Percentiles rank a stretch among this genome's conserved stretches.
Evolutionary conservation across 257 asterid genomes (phyloP).

Genomic region (Solanum clarkiae): DNA sequence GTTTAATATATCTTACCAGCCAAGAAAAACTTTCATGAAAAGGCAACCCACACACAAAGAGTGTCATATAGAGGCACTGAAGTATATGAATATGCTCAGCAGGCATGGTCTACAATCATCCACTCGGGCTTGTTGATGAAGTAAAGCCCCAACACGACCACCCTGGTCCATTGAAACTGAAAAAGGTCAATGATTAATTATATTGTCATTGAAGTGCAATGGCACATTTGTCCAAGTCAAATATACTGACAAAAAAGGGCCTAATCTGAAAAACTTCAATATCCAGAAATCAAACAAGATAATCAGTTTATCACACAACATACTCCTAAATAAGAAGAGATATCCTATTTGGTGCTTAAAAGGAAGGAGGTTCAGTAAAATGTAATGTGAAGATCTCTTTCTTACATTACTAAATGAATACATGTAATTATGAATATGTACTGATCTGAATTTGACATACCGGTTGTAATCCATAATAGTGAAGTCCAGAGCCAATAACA

Average conservation of each 20-base stretch:
- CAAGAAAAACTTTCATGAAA: slow-evolving; percentile 8
- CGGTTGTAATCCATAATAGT: slow-evolving; percentile 46
- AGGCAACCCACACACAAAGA: slow-evolving; percentile 58
- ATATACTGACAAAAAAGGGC: neutral
- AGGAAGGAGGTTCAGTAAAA: neutral
- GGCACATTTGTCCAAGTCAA: neutral
- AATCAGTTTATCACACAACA: neutral
- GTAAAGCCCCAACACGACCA: slow-evolving; percentile 78
- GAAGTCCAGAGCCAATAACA: slow-evolving; percentile 87
- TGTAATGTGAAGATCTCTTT: neutral
- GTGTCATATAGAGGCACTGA: slow-evolving; percentile 98
- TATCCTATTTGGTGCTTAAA: neutral
- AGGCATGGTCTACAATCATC: slow-evolving; percentile 85
- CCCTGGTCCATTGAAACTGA: slow-evolving; percentile 40
- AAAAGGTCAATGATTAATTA: neutral
- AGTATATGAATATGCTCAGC: slow-evolving; percentile 76
- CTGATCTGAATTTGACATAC: slow-evolving; percentile 23
- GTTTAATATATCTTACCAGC: slow-evolving; percentile 9
- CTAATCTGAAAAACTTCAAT: neutral
- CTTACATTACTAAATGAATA: neutral
- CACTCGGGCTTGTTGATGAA: slow-evolving; percentile 91
- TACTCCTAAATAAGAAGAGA: neutral
- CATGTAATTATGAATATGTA: neutral
- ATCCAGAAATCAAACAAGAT: neutral
- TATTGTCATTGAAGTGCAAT: neutral